Evolutionary conservation across 768 basidiomycete species (phyloP).

Genomic region (Mycena polygramma): DNA sequence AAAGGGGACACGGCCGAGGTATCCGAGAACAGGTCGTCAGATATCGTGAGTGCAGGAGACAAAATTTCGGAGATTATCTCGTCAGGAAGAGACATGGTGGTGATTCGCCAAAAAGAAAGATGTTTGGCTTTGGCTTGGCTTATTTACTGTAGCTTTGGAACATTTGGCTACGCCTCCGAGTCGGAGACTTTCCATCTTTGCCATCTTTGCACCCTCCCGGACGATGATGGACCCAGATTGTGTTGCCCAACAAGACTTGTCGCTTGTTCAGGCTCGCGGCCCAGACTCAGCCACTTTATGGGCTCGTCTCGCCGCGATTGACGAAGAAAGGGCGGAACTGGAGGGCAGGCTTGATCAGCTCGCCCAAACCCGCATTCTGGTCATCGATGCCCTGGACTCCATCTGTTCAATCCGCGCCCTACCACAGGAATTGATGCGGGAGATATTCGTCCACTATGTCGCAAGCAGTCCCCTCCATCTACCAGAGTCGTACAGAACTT

Average conservation of each 20-base stretch:
- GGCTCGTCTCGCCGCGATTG: constrained; percentile 9
- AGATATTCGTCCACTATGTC: constrained; percentile 13
- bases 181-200: too few relatives aligned
- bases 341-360: background rate
- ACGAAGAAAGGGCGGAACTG: constrained; percentile 4
- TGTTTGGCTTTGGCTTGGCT: too few relatives aligned
- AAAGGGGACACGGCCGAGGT: constrained; percentile 20
- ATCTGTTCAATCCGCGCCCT: constrained; percentile 12
- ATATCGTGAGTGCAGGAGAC: too few relatives aligned
- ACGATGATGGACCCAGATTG: too few relatives aligned
- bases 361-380: background rate
- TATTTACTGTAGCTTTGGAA: too few relatives aligned
- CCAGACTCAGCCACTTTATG: background rate
- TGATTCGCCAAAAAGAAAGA: too few relatives aligned
- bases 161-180: too few relatives aligned
- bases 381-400: background rate
- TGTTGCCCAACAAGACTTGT: too few relatives aligned
- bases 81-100: too few relatives aligned
- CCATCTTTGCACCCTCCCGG: too few relatives aligned
- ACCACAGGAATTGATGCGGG: background rate
- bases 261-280: too few relatives aligned
- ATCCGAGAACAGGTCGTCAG: constrained; percentile 31
- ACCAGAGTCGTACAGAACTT: background rate
- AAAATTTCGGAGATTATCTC: too few relatives aligned
- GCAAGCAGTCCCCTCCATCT: background rate